Base-by-base conservation (phyloP, 306 rosid genomes). In the Casuarina glauca region DNA sequence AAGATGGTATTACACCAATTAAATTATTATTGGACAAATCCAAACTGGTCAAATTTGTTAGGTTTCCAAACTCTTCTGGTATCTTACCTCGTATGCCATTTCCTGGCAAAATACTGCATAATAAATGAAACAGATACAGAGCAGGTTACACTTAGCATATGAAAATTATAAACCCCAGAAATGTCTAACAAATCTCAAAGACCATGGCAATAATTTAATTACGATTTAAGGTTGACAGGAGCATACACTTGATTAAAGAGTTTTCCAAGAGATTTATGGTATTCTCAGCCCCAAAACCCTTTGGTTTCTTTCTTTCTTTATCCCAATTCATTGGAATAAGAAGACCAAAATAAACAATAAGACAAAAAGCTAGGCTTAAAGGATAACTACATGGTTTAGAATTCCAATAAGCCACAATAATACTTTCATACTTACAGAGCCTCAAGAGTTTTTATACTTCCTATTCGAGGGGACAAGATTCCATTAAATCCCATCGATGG, bases 401-500 rank as follows among this genome's bases (percentile, higher is more conserved):
- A 67, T 67, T 16, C 3, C 60, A 43, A 41, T 16, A 75, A 20
- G 73, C 70, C 70, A 35, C 78, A 69, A 12, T 62, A 39, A 58
- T 57, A n/a, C 26, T 61, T 12, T 44, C 63, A 57, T 78, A 88
- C 99, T 93, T 83, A 95, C 99, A 95, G 96, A 53, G 86, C 76
- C 76, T 73, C 8, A 73, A 93, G 93, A 78, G 81, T 70, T 84
- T 82, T 87, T 38, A 96, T 79, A 78, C 26, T 83, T 81, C 94
- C 98, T 73, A 96, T 76, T 90, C 85, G 83, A 1, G 98, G 93
- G 57, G 91, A 89, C 89, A 96, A 84, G 72, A 64, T 55, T 81
- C 99, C 99, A 44, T 89, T 78, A 82, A 96, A 86, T 66, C 98
- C 97, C 93, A 96, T 89, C 38, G 84, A 54, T n/a, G 96, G 85